These are phyloP conservation scores for Bolboschoenoplectus hybrid DNA, from an alignment of 202 grass and related monocot species.

Conservation along the genomic window DNA sequence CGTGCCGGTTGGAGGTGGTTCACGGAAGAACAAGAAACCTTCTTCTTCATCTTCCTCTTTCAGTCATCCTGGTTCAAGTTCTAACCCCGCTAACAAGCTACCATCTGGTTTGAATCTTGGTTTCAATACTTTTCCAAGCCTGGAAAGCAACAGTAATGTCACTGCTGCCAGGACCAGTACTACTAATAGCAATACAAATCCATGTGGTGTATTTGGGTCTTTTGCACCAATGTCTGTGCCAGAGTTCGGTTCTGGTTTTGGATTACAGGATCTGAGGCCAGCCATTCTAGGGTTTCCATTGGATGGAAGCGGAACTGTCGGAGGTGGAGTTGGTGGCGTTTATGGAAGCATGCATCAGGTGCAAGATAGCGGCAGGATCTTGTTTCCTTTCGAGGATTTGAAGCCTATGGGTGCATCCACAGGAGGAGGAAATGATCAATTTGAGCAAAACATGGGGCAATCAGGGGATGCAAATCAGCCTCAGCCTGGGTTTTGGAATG, in stretches of 20 bases:
- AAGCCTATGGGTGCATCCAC: conserved; percentile 30
- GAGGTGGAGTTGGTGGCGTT: conserved; percentile 25
- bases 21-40: conserved; percentile 52
- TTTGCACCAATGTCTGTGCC: conserved; percentile 44
- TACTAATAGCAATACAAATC: conserved; percentile 20
- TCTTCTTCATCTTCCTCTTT: conserved; percentile 36
- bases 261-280: conserved; percentile 46
- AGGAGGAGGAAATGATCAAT: conserved; percentile 29
- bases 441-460: conserved; percentile 44
- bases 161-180: conserved; percentile 34
- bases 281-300: conserved; percentile 37
- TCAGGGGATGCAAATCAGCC: conserved; percentile 32
- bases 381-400: conserved; percentile 54
- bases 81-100: conserved; percentile 7
- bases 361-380: conserved; percentile 44
- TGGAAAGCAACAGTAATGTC: conserved; percentile 40
- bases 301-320: conserved; percentile 27
- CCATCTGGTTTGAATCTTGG: conserved; percentile 41
- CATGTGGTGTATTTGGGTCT: conserved; percentile 38
- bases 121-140: conserved; percentile 43
- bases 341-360: conserved; percentile 39
- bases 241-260: conserved; percentile 44
- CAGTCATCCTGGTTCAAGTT: conserved; percentile 13
- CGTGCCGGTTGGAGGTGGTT: conserved; percentile 51
- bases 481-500: conserved; percentile 50